Conservation (phyloP, 306 rosid species). For the Phaseolus lunatus region DNA sequence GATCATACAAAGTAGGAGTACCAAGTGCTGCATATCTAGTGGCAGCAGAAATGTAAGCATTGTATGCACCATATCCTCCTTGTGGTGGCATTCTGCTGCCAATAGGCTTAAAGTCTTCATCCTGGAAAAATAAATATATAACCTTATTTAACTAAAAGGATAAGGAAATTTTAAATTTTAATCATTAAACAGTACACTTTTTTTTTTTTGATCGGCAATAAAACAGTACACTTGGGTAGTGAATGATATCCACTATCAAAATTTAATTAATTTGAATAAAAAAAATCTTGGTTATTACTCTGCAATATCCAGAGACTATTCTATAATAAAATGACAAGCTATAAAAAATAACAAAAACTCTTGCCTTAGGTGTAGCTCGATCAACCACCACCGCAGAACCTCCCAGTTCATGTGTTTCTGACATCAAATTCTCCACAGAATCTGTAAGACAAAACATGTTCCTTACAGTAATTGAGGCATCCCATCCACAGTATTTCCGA, state of each 20-base stretch:
- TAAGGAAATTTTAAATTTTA: not conserved
- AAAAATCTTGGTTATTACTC: not conserved
- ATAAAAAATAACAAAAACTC: slow-evolving; percentile 46
- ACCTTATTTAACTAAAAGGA: slow-evolving; percentile 6
- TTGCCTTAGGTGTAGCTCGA: slow-evolving; percentile 97
- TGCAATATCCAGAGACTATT: slow-evolving; percentile 22
- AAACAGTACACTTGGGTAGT: slow-evolving; percentile 6
- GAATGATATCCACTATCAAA: slow-evolving; percentile 17
- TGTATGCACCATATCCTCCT: slow-evolving; percentile 97
- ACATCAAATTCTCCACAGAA: slow-evolving; percentile 91
- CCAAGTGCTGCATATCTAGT: slow-evolving; percentile 98
- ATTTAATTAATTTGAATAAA: slow-evolving; percentile 17
- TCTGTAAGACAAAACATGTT: slow-evolving; percentile 61
- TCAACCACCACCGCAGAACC: slow-evolving; percentile 95
- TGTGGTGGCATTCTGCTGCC: slow-evolving; percentile 72
- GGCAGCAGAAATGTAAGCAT: slow-evolving; percentile 92
- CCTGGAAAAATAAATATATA: slow-evolving; percentile 61
- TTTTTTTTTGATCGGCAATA: too few species aligned
- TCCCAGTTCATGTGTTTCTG: slow-evolving; percentile 89
- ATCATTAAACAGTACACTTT: slow-evolving; percentile 14
- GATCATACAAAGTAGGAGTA: slow-evolving; percentile 94
- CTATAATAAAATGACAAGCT: slow-evolving; percentile 23
- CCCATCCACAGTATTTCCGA: slow-evolving; percentile 7
- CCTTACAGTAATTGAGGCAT: slow-evolving; percentile 30
- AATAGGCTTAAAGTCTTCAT: slow-evolving; percentile 85